Base-by-base conservation (phyloP, 495 filamentous ascomycete species). In the Cladorrhinum samala region DNA sequence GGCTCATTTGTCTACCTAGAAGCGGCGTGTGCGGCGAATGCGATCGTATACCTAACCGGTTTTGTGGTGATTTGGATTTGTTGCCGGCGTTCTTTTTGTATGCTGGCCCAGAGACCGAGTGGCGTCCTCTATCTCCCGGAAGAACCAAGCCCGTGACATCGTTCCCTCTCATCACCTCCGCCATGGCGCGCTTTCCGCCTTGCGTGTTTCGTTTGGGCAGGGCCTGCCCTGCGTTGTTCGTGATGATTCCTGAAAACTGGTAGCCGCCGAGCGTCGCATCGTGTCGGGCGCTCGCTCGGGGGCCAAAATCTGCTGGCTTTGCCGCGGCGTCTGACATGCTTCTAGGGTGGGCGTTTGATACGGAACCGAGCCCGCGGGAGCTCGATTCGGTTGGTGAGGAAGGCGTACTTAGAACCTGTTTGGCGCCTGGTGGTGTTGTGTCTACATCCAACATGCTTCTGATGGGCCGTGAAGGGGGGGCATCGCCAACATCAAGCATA, bases 1-100 rank as follows among this genome's bases (percentile, higher is more conserved):
- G 65, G 59, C 65, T 71, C 61, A 55, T 63, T 49, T 55, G 69
- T 17, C 70, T 63, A 27, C 55, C 63, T 56, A 77, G 59, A 46
- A 68, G 63, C 20, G 70, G 67, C 17, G 9, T 36, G 14, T 69
- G 68, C 1, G 85, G 83, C 18, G 86, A 88, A 51, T 69, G 72
- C 7, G 86, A 85, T 25, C 85, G 71, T 45, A 77, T 62, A 25
- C 72, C 75, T 33, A 77, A 62, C 9, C 80, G 75, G 38, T 75
- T 73, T 23, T 69, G 69, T 23, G 86, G 81, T 42, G 84, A 85
- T 52, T 75, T 79, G 9, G 81, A 85, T 61, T 87, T 84, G 50
- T 77, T 70, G n/a, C 69, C 38, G 18, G 16, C 23, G 38, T 52
- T 49, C 23, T 71, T 60, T 20, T 75, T 68, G 1, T 76, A 50